These are phyloP conservation scores for Solioccasus polychromus DNA, from an alignment of 768 basidiomycete species.

Conservation along the genomic window DNA sequence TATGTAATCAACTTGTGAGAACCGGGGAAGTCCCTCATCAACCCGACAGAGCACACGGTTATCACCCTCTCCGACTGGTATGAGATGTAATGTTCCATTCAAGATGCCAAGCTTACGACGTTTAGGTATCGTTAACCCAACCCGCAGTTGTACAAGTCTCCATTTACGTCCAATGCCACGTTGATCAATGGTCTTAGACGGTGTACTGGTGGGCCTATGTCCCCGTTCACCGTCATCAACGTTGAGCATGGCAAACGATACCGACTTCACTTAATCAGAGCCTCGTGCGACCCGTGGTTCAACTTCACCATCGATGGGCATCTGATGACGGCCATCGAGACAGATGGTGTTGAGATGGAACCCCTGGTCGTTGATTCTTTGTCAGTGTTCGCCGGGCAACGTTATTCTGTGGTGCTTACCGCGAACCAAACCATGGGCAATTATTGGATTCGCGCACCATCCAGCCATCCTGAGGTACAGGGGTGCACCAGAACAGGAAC, in stretches of 20 bases:
- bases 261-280: constrained; percentile 35
- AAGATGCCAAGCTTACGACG: constrained; percentile 23
- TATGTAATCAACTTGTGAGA: too few species aligned
- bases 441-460: constrained; percentile 33
- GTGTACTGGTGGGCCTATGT: constrained; percentile 19
- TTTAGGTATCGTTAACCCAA: constrained; percentile 9
- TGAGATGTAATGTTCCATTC: constrained; percentile 13
- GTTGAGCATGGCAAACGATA: constrained; percentile 36
- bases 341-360: constrained; percentile 38
- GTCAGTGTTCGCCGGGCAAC: constrained; percentile 38
- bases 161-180: constrained; percentile 25
- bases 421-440: constrained; percentile 39
- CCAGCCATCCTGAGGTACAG: constrained; percentile 21
- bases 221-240: constrained; percentile 31
- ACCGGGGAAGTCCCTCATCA: neutral
- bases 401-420: constrained; percentile 45
- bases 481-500: constrained; percentile 25
- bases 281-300: constrained; percentile 34
- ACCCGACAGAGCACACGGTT: constrained; percentile 35
- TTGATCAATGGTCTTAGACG: constrained; percentile 42
- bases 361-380: constrained; percentile 38
- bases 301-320: constrained; percentile 28
- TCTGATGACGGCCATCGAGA: constrained; percentile 37
- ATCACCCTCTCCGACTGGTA: constrained; percentile 39
- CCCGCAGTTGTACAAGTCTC: constrained; percentile 4